A percentile compares a stretch with the other conserved stretches of the same genome.
phyloP scores from a whole-genome alignment of 257 asterid species.

The Solanum etuberosum region DNA sequence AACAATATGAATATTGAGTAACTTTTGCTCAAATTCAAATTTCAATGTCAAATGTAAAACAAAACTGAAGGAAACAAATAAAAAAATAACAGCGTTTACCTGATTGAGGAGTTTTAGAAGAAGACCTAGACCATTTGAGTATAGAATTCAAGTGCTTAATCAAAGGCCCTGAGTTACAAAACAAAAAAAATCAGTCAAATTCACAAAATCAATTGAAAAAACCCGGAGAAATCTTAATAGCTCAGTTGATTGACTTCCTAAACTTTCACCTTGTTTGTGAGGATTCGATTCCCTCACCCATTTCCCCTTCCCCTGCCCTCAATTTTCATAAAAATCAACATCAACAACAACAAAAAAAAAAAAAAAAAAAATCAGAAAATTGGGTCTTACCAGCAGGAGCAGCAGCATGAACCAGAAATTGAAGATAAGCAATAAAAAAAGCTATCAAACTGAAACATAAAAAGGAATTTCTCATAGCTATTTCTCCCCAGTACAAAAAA shows the following conservation, averaged over 20 bases:
- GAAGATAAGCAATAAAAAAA: slow-evolving; percentile 31
- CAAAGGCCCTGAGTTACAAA: slow-evolving; percentile 55
- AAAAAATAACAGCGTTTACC: slow-evolving; percentile 27
- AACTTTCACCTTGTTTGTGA: not conserved
- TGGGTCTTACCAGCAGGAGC: slow-evolving; percentile 69
- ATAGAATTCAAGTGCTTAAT: slow-evolving; percentile 72
- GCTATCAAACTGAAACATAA: slow-evolving; percentile 28
- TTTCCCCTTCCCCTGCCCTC: not conserved
- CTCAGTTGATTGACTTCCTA: not conserved
- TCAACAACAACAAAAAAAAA: not conserved
- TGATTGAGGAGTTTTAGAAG: slow-evolving; percentile 67
- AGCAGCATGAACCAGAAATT: slow-evolving; percentile 68
- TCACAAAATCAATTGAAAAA: not conserved
- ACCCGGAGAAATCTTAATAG: not conserved
- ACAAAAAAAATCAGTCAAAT: not conserved
- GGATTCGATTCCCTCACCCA: not conserved
- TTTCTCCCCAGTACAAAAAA: not conserved
- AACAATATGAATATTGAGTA: no score
- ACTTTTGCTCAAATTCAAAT: no score
- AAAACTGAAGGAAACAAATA: not conserved
- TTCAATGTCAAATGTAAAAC: not conserved
- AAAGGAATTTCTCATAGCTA: slow-evolving; percentile 36
- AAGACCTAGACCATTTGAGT: slow-evolving; percentile 80
- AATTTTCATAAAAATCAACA: not conserved
- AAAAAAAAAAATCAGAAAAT: not conserved